phyloP scores from a whole-genome alignment of 2,329 filamentous ascomycete species.

The Xylaria sp. region DNA sequence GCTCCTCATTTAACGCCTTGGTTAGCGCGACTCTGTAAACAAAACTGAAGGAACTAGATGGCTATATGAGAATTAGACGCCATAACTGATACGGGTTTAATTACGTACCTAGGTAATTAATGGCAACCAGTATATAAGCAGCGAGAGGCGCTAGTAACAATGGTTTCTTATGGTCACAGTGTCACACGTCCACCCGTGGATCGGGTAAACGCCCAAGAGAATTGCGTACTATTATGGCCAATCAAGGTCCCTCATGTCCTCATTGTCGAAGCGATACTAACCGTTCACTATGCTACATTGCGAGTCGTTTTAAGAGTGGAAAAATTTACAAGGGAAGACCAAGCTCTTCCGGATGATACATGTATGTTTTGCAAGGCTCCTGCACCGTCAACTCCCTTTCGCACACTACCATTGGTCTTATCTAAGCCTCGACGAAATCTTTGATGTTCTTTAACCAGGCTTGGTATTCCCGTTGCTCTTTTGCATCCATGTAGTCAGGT shows the following conservation, averaged over 20 bases:
- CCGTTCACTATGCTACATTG: conserved; percentile 29
- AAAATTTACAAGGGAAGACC: conserved; percentile 28
- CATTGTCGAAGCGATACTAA: conserved; percentile 21
- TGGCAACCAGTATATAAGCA: neutral
- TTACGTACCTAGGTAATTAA: neutral
- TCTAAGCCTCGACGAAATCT: conserved; percentile 79
- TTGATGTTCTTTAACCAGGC: conserved; percentile 90
- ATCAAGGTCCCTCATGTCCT: conserved; percentile 17
- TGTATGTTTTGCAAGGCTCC: conserved; percentile 9
- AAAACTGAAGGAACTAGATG: no score
- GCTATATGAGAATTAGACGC: neutral
- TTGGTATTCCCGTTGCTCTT: conserved; percentile 98
- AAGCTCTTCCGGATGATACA: conserved; percentile 20
- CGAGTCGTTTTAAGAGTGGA: conserved; percentile 28
- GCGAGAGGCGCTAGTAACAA: neutral
- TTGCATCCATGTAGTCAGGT: conserved; percentile 95
- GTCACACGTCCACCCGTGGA: neutral
- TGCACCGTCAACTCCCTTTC: conserved; percentile 4
- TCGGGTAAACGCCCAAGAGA: neutral
- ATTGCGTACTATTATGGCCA: conserved; percentile 20
- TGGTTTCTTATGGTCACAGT: neutral
- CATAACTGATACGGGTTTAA: neutral
- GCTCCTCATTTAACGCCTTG: neutral
- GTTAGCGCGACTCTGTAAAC: neutral
- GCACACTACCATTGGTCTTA: conserved; percentile 3